phyloP scores from a whole-genome alignment of 208 protist genomes.

The Perkinsela sp. region DNA sequence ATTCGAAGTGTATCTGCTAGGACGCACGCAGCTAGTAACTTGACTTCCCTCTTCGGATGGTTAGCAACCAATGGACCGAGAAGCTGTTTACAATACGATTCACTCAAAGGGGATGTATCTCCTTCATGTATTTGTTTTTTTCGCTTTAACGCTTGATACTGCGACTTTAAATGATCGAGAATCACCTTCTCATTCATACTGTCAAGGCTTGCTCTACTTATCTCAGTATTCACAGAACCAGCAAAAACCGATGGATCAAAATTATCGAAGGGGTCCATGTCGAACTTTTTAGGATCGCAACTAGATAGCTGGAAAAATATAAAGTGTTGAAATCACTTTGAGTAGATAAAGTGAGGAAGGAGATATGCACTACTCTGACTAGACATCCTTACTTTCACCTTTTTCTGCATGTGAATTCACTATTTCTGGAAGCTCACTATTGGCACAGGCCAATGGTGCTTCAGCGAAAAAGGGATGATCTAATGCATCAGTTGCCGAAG shows the following conservation, averaged over 20 bases:
- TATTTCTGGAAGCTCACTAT: not conserved
- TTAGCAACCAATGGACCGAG: not conserved
- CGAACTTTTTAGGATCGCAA: not conserved
- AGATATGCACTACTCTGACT: too few relatives aligned
- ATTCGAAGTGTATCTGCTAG: not conserved
- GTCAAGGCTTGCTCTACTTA: too few relatives aligned
- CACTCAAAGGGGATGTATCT: not conserved
- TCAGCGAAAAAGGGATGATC: slow-evolving; percentile 33
- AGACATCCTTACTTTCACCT: too few relatives aligned
- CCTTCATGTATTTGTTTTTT: not conserved
- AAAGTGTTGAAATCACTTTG: too few relatives aligned
- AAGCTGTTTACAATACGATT: not conserved
- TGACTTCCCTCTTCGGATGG: not conserved
- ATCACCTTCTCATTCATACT: not conserved
- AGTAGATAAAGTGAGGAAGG: too few relatives aligned
- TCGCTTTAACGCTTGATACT: not conserved
- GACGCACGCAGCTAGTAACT: not conserved
- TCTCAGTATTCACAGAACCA: too few relatives aligned
- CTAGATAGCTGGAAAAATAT: too few relatives aligned
- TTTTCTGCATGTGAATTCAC: too few relatives aligned
- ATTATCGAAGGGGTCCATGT: not conserved
- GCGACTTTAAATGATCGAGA: not conserved
- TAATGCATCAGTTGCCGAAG: slow-evolving; percentile 27
- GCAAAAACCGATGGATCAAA: too few relatives aligned
- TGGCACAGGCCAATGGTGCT: not conserved